phyloP scores from a whole-genome alignment of 768 basidiomycete genomes.

The Lanmaoa rubissima region DNA sequence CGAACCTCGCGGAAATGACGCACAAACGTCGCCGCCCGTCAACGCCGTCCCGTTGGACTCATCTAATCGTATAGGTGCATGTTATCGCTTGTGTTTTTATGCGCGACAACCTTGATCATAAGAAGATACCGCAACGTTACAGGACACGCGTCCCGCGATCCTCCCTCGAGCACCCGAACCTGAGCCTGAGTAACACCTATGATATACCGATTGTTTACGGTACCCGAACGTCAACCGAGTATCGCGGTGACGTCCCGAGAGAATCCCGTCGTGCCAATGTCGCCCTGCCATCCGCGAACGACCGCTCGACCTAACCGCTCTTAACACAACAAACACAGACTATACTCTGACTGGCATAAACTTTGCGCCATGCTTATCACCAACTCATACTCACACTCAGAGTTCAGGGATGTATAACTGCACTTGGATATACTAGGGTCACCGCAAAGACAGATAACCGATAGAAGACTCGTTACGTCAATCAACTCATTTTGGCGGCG shows the following conservation, averaged over 20 bases:
- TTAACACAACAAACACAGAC: background rate
- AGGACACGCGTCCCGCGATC: background rate
- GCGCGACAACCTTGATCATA: background rate
- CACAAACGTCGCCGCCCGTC: background rate
- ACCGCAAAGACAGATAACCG: background rate
- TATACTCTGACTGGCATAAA: background rate
- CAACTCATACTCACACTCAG: background rate
- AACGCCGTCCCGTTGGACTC: background rate
- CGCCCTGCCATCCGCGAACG: slow-evolving; percentile 9
- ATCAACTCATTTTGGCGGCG: background rate
- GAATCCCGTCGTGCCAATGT: background rate
- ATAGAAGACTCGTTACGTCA: slow-evolving; percentile 18
- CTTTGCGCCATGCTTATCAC: slow-evolving; percentile 10
- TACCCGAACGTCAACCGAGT: background rate
- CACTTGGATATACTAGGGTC: background rate
- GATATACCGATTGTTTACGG: background rate
- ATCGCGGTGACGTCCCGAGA: background rate
- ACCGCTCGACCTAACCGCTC: background rate
- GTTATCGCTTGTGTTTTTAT: background rate
- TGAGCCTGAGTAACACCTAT: background rate
- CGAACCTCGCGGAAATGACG: slow-evolving; percentile 11
- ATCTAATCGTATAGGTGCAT: background rate
- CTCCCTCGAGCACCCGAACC: slow-evolving; percentile 6
- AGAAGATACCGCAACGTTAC: background rate
- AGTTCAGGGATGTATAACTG: background rate